A percentile compares a stretch with the other conserved stretches of the same genome.
phyloP scores from a whole-genome alignment of 2,329 filamentous ascomycete species.

The Talaromyces funiculosus region DNA sequence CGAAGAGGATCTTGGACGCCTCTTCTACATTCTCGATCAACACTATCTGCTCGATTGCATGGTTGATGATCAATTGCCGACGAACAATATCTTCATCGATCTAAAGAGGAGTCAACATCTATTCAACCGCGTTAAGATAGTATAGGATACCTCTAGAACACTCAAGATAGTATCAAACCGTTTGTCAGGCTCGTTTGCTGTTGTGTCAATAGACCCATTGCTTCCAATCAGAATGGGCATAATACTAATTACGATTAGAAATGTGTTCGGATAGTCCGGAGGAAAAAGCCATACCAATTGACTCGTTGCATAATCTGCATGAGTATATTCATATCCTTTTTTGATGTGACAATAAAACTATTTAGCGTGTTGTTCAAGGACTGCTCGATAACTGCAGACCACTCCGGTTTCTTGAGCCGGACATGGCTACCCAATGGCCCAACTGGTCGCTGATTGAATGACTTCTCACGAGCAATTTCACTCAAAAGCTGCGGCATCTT shows the following conservation, averaged over 20 bases:
- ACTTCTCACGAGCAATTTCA: constrained; percentile 62
- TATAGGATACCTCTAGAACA: constrained; percentile 55
- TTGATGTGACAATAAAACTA: constrained; percentile 75
- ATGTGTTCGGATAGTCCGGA: not conserved
- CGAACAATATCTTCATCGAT: constrained; percentile 74
- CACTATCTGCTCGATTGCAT: constrained; percentile 76
- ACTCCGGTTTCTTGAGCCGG: constrained; percentile 69
- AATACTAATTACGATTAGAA: constrained; percentile 32
- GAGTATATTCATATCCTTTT: constrained; percentile 67
- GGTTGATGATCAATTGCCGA: constrained; percentile 76
- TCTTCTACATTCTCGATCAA: constrained; percentile 64
- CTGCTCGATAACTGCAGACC: constrained; percentile 76
- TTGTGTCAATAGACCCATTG: constrained; percentile 51
- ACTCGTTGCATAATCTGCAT: constrained; percentile 57
- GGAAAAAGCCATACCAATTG: constrained; percentile 40
- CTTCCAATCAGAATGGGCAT: constrained; percentile 62
- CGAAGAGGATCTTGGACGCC: constrained; percentile 65
- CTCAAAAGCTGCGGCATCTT: constrained; percentile 60
- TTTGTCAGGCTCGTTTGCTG: constrained; percentile 66
- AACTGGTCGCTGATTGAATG: constrained; percentile 67
- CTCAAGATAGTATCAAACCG: constrained; percentile 72
- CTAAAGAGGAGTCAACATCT: constrained; percentile 29
- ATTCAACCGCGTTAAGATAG: not conserved
- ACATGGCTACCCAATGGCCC: constrained; percentile 79
- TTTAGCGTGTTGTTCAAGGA: constrained; percentile 64